Evolutionary conservation across 495 filamentous ascomycete genomes (phyloP).

Genomic region (Tuber brumale): DNA sequence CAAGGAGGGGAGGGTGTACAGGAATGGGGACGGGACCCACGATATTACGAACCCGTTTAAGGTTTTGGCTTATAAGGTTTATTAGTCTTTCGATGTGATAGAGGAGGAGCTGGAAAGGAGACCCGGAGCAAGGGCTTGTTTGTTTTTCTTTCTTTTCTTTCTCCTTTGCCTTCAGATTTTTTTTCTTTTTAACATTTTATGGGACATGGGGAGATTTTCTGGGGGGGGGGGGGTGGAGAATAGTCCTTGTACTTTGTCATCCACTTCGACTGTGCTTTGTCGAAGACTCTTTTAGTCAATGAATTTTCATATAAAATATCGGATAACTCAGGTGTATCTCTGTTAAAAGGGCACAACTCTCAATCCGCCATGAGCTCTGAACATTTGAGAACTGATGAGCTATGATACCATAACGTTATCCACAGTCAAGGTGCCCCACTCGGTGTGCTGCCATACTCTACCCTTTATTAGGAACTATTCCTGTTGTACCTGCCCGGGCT

Average conservation of each 20-base stretch:
- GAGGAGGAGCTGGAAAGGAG: background rate
- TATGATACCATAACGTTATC: background rate
- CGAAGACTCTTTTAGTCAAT: background rate
- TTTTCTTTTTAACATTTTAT: background rate
- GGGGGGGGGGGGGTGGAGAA: background rate
- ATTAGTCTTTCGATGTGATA: background rate
- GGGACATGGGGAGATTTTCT: background rate
- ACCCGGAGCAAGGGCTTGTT: background rate
- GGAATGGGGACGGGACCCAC: background rate
- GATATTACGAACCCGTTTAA: background rate
- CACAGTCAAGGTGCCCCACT: background rate
- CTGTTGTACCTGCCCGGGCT: too few species aligned
- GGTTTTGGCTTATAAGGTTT: background rate
- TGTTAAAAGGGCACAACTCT: background rate
- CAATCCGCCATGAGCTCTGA: background rate
- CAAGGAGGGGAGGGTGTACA: background rate
- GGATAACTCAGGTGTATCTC: background rate
- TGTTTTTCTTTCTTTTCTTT: background rate
- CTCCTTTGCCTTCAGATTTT: background rate
- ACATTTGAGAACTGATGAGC: background rate
- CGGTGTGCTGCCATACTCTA: background rate
- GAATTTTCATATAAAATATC: background rate
- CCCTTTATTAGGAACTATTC: background rate
- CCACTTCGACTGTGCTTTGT: background rate
- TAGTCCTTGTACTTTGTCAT: background rate